These are phyloP conservation scores for Cystobasidium tubakii DNA, from an alignment of 768 basidiomycete species.

Conservation along the genomic window DNA sequence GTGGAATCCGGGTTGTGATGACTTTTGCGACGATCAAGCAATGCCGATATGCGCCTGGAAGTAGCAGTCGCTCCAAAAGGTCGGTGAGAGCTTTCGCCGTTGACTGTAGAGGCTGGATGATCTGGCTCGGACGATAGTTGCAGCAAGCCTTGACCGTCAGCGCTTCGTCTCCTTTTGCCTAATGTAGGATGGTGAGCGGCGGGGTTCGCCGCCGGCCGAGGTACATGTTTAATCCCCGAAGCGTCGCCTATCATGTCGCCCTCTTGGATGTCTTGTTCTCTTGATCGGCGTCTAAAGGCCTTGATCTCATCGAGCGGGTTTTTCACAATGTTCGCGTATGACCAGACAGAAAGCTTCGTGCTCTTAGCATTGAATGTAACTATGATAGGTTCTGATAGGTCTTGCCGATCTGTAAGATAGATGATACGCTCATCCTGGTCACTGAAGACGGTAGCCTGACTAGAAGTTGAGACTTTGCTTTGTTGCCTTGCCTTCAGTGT, in stretches of 20 bases:
- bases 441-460: neutral
- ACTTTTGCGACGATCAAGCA: slow-evolving; percentile 13
- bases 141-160: neutral
- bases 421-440: slow-evolving; percentile 2
- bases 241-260: neutral
- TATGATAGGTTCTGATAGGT: slow-evolving; percentile 23
- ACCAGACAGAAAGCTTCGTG: slow-evolving; percentile 36
- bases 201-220: neutral
- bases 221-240: neutral
- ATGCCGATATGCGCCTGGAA: neutral
- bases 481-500: neutral
- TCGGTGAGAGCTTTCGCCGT: neutral
- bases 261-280: neutral
- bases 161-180: slow-evolving; percentile 16
- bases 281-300: neutral
- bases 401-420: neutral
- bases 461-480: neutral
- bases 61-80: neutral
- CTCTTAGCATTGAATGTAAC: slow-evolving; percentile 18
- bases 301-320: neutral
- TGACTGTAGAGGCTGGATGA: neutral
- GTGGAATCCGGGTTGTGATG: slow-evolving; percentile 7
- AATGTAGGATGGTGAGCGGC: neutral
- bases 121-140: neutral
- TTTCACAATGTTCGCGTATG: slow-evolving; percentile 2